A percentile compares a stretch with the other conserved stretches of the same genome.
Evolutionary conservation across 257 asterid species (phyloP).

Genomic region (Fraxinus excelsior): DNA sequence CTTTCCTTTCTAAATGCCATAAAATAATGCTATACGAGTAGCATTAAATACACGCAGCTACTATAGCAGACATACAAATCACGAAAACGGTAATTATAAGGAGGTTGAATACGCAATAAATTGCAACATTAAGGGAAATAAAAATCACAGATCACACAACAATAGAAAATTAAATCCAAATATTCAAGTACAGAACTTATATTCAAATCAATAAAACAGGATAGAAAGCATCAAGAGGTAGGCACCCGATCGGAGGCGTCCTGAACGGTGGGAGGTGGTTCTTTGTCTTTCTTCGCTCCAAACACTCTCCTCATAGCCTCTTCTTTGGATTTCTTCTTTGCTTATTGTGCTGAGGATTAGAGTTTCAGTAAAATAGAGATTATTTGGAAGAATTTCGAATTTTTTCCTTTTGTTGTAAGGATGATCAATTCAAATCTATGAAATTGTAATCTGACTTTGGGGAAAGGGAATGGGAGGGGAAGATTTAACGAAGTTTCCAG

Average conservation of each 20-base stretch:
- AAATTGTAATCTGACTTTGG: background rate
- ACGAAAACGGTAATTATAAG: background rate
- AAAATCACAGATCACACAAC: background rate
- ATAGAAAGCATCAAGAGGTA: background rate
- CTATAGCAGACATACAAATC: background rate
- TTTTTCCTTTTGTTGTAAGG: background rate
- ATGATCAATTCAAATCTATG: background rate
- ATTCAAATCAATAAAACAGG: background rate
- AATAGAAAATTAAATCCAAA: constrained; percentile 8
- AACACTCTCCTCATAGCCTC: constrained; percentile 81
- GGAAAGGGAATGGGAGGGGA: background rate
- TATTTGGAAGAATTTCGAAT: background rate
- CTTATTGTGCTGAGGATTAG: constrained; percentile 14
- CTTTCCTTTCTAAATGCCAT: background rate
- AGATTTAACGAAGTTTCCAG: background rate
- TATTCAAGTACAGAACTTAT: background rate
- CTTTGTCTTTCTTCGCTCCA: constrained; percentile 85
- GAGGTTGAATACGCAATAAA: background rate
- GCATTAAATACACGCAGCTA: background rate
- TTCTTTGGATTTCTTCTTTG: background rate
- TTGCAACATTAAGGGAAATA: background rate
- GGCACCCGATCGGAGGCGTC: constrained; percentile 93
- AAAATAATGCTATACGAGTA: background rate
- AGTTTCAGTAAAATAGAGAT: background rate
- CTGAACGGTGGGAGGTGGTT: constrained; percentile 86